Base-by-base conservation (phyloP, 2,329 filamentous ascomycete genomes). In the Fusarium sp. region DNA sequence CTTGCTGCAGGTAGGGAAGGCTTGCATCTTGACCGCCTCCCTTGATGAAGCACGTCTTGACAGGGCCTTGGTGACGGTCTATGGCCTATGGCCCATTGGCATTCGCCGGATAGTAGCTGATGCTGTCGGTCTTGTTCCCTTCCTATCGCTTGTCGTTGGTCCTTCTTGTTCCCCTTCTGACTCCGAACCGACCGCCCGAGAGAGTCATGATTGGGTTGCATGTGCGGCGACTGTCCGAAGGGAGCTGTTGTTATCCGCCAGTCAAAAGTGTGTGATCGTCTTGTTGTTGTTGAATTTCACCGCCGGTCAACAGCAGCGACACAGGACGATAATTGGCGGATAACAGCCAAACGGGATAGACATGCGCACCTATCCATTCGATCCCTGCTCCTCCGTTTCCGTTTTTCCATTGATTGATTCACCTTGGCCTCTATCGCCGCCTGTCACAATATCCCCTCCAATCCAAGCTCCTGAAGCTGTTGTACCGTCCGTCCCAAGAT, bases 1-100 rank as follows among this genome's bases (percentile, higher is more conserved):
- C 52, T 55, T 60, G 65, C 46, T 54, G 46, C 55, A 66, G 37
- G 57, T 47, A 47, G 56, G 60, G 51, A 60, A 44, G 65, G 51
- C 62, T 28, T 62, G 65, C 66, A 62, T 64, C 51, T 59, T 68
- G 66, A 68, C 66, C 66, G 66, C 66, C 61, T 53, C 61, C 66
- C 68, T 44, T 60, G 23, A 23, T 47, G 54, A 52, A 66, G 46
- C 54, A 63, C 36, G 30, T 44, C 53, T 59, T 60, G 39, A 59
- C 39, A 41, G 37, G 68, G 30, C 47, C 23, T 31, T 16, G 47
- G n/a, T n/a, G n/a, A n/a, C n/a, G n/a, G n/a, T n/a, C n/a, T n/a
- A 36, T 50, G 28, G 47, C 52, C 60, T 53, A 65, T 68, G n/a
- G n/a, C n/a, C n/a, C n/a, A n/a, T n/a, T n/a, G n/a, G n/a, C n/a